Evolutionary conservation across 2,329 filamentous ascomycete species (phyloP), one percentile per base, ranked within the genome.

Genomic region (Verticillium isaacii): DNA sequence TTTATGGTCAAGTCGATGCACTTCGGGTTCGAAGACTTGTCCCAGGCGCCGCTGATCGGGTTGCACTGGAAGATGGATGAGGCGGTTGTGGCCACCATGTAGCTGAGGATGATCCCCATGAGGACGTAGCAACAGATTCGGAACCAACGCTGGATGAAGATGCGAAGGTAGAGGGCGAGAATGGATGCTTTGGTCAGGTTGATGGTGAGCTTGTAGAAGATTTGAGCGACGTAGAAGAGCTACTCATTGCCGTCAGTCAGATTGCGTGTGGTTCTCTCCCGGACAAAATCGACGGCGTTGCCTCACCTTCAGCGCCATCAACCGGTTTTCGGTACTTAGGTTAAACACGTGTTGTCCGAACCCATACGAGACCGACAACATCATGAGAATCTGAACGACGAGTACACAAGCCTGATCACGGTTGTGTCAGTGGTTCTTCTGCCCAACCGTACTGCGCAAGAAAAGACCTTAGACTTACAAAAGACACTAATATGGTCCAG

Each of bases 161-260:
- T 82, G 32, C 81, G 80, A 25, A 82, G 79, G 66, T 85, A 86
- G 19, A 85, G 75, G 3, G 82, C 70, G 7, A 84, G 69, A 59
- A 84, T 82, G 2, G 82, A 84, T 1, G 77, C 70, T 65, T 85
- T 85, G 2, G 80, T 83, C 34, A 83, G 70, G 67, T 81, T 82
- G 62, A 85, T 80, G 50, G 79, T 80, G 64, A 82, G 70, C 66
- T 85, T 85, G 71, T 85, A 85, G 62, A 82, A 79, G 59, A 81
- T 77, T 65, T 85, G 82, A 2, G 80, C 76, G 32, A 81, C 68
- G 63, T 79, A 84, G 68, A 83, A 85, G 23, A 78, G 68, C 81
- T 84, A 37, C 29, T 6, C 17, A 14, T 5, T 11, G n/a, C 15
- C 61, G 3, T 62, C 56, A 14, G 14, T 8, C 23, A 3, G 5